Base-by-base conservation (phyloP, 129 eudicot genomes). In the Logfia minima region DNA sequence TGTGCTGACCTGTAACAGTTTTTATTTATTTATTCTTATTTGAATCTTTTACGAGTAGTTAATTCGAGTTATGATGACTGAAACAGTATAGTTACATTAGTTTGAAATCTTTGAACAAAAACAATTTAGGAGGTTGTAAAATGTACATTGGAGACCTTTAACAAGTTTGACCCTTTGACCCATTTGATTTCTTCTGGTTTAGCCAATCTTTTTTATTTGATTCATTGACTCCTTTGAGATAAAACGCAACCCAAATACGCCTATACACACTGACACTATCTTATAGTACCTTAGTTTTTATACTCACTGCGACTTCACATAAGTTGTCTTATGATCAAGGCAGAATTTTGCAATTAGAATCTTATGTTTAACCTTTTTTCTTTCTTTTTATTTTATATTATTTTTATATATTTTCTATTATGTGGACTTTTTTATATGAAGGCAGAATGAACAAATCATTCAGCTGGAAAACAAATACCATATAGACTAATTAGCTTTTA, bases 401-500 rank as follows among this genome's bases (percentile, higher is more conserved):
- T n/a, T n/a, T n/a, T n/a, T n/a, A n/a, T n/a, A n/a, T n/a, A n/a
- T n/a, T 19, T 58, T 58, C 28, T 32, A 6, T 18, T 2, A 43
- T 48, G n/a, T 48, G 6, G 55, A 48, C 18, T 14, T 48, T 48
- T 48, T 13, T 48, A 48, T 48, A 48, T 48, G 11, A 53, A 18
- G 53, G 55, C 67, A 68, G 61, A 58, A 26, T 32, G 34, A 69
- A 69, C 32, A 52, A 58, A 26, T 68, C 53, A 48, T 13, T 3
- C 48, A 39, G 11, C 45, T 39, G 11, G 13, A 8, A 39, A 39
- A 8, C 13, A 39, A 8, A 39, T 39, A 39, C 13, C 43, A 60
- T 69, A 70, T 60, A 41, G 71, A 45, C 6, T 34, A 60, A 43
- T 62, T 16, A 29, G 48, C 41, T 60, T 11, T 13, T 70, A 70